Evolutionary conservation across 805 yeast genomes (phyloP).

Genomic region (Cyberlindnera bimundalis): DNA sequence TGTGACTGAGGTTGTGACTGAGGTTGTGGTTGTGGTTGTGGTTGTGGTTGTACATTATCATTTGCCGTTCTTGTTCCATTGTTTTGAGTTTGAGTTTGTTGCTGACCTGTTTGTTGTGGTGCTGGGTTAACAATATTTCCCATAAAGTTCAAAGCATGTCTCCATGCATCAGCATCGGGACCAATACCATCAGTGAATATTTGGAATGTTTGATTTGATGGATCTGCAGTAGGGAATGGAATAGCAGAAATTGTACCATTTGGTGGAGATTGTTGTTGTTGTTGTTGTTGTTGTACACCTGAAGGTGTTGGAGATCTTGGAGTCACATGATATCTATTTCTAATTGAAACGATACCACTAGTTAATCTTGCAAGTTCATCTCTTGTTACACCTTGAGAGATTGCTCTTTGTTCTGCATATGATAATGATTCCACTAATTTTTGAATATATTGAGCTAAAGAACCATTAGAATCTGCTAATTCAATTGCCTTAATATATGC

Average conservation of each 20-base stretch:
- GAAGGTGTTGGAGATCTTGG: conserved; percentile 1
- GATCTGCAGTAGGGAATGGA: conserved; percentile 3
- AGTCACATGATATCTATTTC: conserved; percentile 2
- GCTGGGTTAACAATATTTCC: conserved; percentile 5
- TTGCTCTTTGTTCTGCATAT: conserved; percentile 19
- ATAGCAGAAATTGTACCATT: too few relatives aligned
- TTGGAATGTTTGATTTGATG: conserved; percentile 6
- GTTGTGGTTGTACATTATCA: conserved; percentile 3
- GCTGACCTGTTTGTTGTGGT: conserved; percentile 2
- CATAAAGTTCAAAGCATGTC: conserved; percentile 13
- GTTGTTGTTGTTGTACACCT: not conserved
- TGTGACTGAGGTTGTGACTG: not conserved
- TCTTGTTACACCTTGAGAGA: conserved; percentile 14
- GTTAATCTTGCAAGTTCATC: conserved; percentile 11
- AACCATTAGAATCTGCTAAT: conserved; percentile 15
- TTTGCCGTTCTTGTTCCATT: conserved; percentile 1
- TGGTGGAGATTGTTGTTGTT: not conserved
- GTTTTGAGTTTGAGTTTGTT: not conserved
- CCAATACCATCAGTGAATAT: conserved; percentile 7
- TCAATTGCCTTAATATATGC: conserved; percentile 35
- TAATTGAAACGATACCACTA: conserved; percentile 8
- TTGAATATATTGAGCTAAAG: conserved; percentile 14
- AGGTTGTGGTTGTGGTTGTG: conserved; percentile 4
- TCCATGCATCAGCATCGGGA: conserved; percentile 9
- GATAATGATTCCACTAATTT: conserved; percentile 17